phyloP scores from a whole-genome alignment of 352 stramenopile genomes.

The Pythium dissotocum region DNA sequence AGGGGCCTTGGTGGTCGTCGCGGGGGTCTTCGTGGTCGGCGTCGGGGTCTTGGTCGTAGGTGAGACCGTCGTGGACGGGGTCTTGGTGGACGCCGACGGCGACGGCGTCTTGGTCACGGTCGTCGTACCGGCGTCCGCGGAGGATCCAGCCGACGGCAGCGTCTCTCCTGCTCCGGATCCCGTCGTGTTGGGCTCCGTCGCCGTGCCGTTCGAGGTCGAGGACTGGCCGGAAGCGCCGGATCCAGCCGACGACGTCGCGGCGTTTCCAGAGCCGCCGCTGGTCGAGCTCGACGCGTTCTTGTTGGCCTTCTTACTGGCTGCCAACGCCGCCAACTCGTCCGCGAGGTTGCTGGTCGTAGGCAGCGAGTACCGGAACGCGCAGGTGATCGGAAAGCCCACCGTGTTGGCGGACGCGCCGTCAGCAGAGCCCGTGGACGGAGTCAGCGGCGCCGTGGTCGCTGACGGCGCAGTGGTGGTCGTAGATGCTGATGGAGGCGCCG shows the following conservation, averaged over 20 bases:
- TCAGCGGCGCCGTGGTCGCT: neutral
- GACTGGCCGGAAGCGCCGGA: neutral
- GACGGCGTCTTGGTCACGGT: slow-evolving; percentile 13
- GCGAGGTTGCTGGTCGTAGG: slow-evolving; percentile 27
- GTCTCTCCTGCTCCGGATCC: neutral
- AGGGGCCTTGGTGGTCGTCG: slow-evolving; percentile 9
- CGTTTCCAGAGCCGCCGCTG: neutral
- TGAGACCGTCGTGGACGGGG: neutral
- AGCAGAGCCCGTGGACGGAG: neutral
- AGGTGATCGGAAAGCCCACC: slow-evolving; percentile 21
- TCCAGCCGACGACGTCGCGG: neutral
- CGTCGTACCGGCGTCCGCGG: slow-evolving; percentile 3
- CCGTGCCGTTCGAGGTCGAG: slow-evolving; percentile 1
- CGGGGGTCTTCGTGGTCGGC: slow-evolving; percentile 1
- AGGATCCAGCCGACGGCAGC: slow-evolving; percentile 9
- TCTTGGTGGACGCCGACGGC: slow-evolving; percentile 14
- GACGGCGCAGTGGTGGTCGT: slow-evolving; percentile 1
- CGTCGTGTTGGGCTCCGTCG: slow-evolving; percentile 6
- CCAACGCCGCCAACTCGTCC: slow-evolving; percentile 21
- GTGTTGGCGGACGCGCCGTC: neutral
- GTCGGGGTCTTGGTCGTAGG: slow-evolving; percentile 6
- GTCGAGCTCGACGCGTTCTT: slow-evolving; percentile 9
- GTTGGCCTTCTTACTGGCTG: slow-evolving; percentile 18
- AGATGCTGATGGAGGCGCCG: neutral
- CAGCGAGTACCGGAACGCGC: slow-evolving; percentile 34